Evolutionary conservation across 345 rosid genomes (phyloP).

Genomic region (Syzygium oleosum): DNA sequence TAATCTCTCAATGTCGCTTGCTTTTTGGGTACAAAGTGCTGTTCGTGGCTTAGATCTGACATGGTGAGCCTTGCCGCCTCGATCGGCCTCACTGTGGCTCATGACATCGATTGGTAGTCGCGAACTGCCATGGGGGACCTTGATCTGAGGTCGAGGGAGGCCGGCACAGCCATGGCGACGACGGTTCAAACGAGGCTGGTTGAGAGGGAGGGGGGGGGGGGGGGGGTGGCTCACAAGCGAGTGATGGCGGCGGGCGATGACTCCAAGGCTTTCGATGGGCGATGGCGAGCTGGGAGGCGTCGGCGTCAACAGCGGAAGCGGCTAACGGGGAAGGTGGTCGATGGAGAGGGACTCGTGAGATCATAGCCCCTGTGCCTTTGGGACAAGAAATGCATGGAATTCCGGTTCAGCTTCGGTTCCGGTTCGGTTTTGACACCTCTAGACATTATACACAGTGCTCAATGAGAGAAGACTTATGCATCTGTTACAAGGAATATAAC

Average conservation of each 20-base stretch:
- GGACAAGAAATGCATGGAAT: too few relatives aligned
- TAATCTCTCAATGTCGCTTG: background rate
- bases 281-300: background rate
- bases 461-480: background rate
- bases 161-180: background rate
- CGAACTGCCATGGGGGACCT: background rate
- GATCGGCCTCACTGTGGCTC: too few relatives aligned
- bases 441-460: background rate
- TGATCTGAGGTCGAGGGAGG: background rate
- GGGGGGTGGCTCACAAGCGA: background rate
- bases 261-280: background rate
- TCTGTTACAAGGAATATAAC: background rate
- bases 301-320: too few relatives aligned
- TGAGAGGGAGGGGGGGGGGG: background rate
- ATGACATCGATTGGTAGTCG: too few relatives aligned
- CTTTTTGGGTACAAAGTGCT: too few relatives aligned
- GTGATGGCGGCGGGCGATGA: background rate
- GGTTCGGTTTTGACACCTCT: background rate
- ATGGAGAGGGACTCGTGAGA: too few relatives aligned
- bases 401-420: too few relatives aligned
- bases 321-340: too few relatives aligned
- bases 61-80: too few relatives aligned
- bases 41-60: too few relatives aligned
- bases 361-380: too few relatives aligned
- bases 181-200: background rate